phyloP scores from a whole-genome alignment of 495 filamentous ascomycete species.

The Tuber brumale region DNA sequence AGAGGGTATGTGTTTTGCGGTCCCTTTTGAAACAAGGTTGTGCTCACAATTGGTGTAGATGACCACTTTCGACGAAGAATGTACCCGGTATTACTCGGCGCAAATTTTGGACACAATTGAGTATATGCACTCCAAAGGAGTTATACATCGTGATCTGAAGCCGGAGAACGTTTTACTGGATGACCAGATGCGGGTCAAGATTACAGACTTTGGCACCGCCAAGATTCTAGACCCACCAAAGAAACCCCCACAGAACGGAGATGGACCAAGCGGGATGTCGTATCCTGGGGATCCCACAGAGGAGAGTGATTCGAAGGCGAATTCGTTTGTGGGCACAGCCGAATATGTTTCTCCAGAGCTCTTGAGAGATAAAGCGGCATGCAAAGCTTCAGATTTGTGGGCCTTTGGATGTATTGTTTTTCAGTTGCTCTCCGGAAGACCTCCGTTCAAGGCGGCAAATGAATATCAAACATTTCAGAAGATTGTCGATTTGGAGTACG shows the following conservation, averaged over 20 bases:
- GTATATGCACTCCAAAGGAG: conserved; percentile 93
- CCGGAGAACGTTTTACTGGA: conserved; percentile 96
- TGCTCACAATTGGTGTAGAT: conserved; percentile 48
- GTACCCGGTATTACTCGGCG: conserved; percentile 87
- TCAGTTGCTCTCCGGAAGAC: conserved; percentile 84
- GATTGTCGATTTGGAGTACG: conserved; percentile 88
- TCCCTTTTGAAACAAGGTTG: background rate
- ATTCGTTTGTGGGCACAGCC: conserved; percentile 95
- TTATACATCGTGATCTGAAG: conserved; percentile 96
- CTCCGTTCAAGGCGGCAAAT: conserved; percentile 95
- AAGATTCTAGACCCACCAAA: conserved; percentile 73
- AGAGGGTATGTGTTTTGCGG: conserved; percentile 49
- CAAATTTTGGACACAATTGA: conserved; percentile 95
- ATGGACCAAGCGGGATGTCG: conserved; percentile 21
- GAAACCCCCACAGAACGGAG: conserved; percentile 47
- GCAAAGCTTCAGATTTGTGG: conserved; percentile 97
- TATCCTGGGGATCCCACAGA: conserved; percentile 49
- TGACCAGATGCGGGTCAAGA: conserved; percentile 93
- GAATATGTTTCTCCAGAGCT: conserved; percentile 98
- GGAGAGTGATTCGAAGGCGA: conserved; percentile 64
- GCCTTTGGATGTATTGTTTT: conserved; percentile 99
- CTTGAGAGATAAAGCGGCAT: conserved; percentile 88
- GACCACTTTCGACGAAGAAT: conserved; percentile 91
- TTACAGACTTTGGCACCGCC: conserved; percentile 97
- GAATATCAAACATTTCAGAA: conserved; percentile 99